Percentiles rank a stretch among this genome's conserved stretches.
phyloP scores from a whole-genome alignment of 2,329 filamentous ascomycete genomes.

The Bipolaris cookei region DNA sequence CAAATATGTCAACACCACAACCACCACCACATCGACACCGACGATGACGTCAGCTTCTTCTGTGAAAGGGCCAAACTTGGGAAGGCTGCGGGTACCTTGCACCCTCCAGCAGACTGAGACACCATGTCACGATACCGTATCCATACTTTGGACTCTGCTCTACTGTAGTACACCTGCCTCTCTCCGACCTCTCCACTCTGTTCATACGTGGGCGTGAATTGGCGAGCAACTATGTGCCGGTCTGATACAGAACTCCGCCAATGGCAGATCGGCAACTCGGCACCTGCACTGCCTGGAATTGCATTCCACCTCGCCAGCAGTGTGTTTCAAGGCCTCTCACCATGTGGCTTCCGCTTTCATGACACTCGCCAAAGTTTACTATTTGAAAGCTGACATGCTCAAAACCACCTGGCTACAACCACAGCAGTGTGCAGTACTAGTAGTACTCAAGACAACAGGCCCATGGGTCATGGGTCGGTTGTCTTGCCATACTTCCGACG shows the following conservation, averaged over 20 bases:
- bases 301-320: not conserved
- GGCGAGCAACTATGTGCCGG: not conserved
- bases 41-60: slow-evolving; percentile 8
- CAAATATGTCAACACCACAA: not conserved
- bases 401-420: not conserved
- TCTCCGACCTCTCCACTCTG: not conserved
- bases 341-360: not conserved
- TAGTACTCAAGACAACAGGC: slow-evolving; percentile 10
- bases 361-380: slow-evolving; percentile 6
- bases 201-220: not conserved
- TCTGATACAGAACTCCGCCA: not conserved
- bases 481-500: slow-evolving; percentile 11
- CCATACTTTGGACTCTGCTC: too few relatives aligned
- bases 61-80: not conserved
- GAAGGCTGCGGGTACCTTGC: slow-evolving; percentile 3
- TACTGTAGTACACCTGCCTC: not conserved
- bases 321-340: slow-evolving; percentile 6
- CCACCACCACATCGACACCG: not conserved
- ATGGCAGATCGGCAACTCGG: not conserved
- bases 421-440: not conserved
- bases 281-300: not conserved
- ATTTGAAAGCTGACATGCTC: not conserved
- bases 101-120: not conserved
- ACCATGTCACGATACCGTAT: not conserved
- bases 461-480: not conserved